A percentile compares a stretch with the other conserved stretches of the same genome.
These are phyloP conservation scores for Paramecium sonneborni DNA, from an alignment of 73 alveolate species.

Conservation along the genomic window DNA sequence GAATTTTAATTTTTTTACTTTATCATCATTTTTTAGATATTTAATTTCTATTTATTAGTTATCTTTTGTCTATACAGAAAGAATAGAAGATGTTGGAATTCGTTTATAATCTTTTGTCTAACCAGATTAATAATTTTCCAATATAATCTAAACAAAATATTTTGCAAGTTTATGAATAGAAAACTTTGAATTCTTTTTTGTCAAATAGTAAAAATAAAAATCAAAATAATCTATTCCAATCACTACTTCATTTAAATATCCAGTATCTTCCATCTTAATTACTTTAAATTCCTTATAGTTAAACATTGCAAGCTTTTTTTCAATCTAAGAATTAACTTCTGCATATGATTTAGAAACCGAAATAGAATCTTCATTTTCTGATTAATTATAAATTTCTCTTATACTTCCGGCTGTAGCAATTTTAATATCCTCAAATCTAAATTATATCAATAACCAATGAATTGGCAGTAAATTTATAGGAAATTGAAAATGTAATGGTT, in stretches of 20 bases:
- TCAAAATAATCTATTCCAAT: slow-evolving; percentile 32
- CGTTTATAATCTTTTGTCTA: background rate
- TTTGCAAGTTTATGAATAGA: background rate
- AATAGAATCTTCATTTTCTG: background rate
- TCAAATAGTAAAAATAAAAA: background rate
- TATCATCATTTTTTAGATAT: background rate
- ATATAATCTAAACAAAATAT: background rate
- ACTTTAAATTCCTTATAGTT: background rate
- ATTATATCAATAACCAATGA: background rate
- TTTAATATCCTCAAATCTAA: background rate
- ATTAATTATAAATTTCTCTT: background rate
- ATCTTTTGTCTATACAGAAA: background rate
- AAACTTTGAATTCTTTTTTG: background rate
- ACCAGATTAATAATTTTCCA: background rate
- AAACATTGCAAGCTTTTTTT: background rate
- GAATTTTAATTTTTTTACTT: background rate
- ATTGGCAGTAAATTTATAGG: background rate
- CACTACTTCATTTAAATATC: background rate
- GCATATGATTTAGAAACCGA: background rate
- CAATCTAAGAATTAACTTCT: background rate
- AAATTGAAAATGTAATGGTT: background rate
- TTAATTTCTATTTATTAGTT: background rate
- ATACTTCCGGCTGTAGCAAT: background rate
- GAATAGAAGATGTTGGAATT: background rate
- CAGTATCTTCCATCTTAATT: background rate